phyloP scores from a whole-genome alignment of 345 rosid species.

The Heritiera fomes region DNA sequence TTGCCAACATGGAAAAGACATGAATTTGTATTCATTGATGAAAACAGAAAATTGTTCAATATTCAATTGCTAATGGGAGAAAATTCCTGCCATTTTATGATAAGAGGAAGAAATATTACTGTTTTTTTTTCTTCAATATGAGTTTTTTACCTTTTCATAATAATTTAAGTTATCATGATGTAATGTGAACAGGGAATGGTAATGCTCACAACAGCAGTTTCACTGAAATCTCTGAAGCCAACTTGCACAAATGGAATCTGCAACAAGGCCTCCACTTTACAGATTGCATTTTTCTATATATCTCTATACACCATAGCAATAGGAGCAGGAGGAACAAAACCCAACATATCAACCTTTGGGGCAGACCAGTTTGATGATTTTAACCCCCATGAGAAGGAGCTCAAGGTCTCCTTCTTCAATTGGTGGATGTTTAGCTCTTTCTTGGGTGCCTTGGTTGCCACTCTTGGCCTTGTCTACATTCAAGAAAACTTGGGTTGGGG shows the following conservation, averaged over 20 bases:
- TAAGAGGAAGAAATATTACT: neutral
- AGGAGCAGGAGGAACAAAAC: slow-evolving; percentile 92
- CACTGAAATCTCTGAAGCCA: slow-evolving; percentile 64
- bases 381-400: slow-evolving; percentile 52
- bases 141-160: neutral
- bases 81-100: neutral
- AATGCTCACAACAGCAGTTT: slow-evolving; percentile 71
- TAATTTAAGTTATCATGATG: neutral
- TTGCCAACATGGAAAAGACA: no score
- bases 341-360: slow-evolving; percentile 91
- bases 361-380: slow-evolving; percentile 94
- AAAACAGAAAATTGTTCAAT: no score
- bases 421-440: slow-evolving; percentile 99
- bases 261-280: slow-evolving; percentile 67
- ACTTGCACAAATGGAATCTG: slow-evolving; percentile 64
- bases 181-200: slow-evolving; percentile 70
- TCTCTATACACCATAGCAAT: slow-evolving; percentile 78
- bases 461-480: slow-evolving; percentile 78
- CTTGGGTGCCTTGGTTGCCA: slow-evolving; percentile 72
- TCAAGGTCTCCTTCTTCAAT: slow-evolving; percentile 83
- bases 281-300: slow-evolving; percentile 64
- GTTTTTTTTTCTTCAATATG: neutral
- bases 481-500: slow-evolving; percentile 95
- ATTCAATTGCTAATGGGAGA: no score
- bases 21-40: neutral